These are phyloP conservation scores for Styphnolobium japonicum DNA, from an alignment of 306 rosid species.

Conservation along the genomic window DNA sequence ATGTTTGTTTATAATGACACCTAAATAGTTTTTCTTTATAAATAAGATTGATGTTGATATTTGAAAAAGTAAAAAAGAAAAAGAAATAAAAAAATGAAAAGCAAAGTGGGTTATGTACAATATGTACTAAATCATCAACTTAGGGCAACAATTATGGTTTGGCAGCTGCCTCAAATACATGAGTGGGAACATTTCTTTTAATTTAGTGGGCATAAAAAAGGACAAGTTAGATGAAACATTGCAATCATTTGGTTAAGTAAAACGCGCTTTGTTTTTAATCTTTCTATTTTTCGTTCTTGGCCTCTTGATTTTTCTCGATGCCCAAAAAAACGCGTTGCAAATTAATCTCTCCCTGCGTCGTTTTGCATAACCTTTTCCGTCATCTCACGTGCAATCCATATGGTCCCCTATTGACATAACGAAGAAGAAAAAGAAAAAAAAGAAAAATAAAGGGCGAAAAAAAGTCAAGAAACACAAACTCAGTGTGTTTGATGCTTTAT, in stretches of 20 bases:
- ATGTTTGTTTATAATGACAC: no score
- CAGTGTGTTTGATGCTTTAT: not conserved
- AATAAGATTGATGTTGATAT: no score
- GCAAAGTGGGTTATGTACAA: no score
- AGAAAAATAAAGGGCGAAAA: not conserved
- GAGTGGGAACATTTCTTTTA: not conserved
- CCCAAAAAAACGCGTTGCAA: not conserved
- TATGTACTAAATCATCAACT: not conserved
- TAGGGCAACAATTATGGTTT: not conserved
- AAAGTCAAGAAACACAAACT: not conserved
- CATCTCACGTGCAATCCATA: not conserved
- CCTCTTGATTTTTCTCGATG: not conserved
- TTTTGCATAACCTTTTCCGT: not conserved
- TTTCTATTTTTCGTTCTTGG: not conserved
- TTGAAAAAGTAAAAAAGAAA: no score
- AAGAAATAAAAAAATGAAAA: no score
- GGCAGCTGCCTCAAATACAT: not conserved
- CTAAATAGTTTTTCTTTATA: no score
- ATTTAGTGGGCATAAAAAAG: not conserved
- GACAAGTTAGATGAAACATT: not conserved
- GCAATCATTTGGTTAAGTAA: not conserved
- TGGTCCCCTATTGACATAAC: not conserved
- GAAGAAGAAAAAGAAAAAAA: not conserved
- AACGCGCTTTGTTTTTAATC: not conserved
- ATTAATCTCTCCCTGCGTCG: not conserved